phyloP scores from a whole-genome alignment of 345 rosid genomes.

The Brassica nigra region DNA sequence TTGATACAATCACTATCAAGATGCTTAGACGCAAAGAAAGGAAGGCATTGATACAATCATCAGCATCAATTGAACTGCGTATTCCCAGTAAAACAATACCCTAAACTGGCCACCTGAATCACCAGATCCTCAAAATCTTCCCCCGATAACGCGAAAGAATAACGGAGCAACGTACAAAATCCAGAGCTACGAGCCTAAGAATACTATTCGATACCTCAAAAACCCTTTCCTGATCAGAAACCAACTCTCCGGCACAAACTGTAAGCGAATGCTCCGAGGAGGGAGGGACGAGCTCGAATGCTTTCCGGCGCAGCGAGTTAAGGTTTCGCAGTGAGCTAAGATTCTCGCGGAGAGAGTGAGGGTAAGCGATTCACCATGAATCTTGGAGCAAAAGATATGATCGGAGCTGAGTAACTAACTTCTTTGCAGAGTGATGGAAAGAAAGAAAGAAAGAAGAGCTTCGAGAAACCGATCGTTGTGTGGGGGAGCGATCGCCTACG shows the following conservation, averaged over 20 bases:
- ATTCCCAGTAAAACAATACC: no score
- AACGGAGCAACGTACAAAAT: not conserved
- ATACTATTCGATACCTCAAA: slow-evolving; percentile 16
- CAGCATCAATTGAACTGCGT: no score
- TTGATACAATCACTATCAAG: not conserved
- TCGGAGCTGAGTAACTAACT: slow-evolving; percentile 27
- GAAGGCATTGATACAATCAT: slow-evolving; percentile 17
- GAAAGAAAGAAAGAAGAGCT: slow-evolving; percentile 2
- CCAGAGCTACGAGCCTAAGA: not conserved
- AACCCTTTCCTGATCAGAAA: not conserved
- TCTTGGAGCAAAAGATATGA: slow-evolving; percentile 22
- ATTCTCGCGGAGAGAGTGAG: not conserved
- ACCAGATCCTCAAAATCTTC: not conserved
- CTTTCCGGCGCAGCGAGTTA: slow-evolving; percentile 25
- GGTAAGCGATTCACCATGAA: slow-evolving; percentile 27
- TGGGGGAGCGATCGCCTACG: not conserved
- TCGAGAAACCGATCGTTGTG: slow-evolving; percentile 30
- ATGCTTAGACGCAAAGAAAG: not conserved
- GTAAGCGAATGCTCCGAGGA: slow-evolving; percentile 22
- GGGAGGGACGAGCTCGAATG: slow-evolving; percentile 10
- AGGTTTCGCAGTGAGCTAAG: not conserved
- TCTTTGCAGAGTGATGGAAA: slow-evolving; percentile 1
- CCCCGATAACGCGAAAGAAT: slow-evolving; percentile 1
- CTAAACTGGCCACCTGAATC: slow-evolving; percentile 33
- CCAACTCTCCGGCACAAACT: not conserved